Base-by-base conservation (phyloP, 768 basidiomycete species). In the Lepiota venenata region DNA sequence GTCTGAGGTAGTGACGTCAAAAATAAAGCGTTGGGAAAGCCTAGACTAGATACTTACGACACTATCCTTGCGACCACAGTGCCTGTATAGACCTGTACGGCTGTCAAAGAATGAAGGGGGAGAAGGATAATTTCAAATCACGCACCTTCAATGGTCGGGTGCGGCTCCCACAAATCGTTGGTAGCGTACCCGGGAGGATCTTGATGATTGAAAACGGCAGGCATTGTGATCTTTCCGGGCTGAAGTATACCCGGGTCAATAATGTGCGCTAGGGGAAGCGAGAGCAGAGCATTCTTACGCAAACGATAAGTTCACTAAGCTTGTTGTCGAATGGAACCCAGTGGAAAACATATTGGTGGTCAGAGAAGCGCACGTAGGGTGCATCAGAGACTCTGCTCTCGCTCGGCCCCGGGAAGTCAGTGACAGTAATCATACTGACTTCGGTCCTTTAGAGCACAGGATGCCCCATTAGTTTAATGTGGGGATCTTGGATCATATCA, bases 121-220 rank as follows among this genome's bases (percentile, higher is more conserved):
- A 15, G 36, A 43, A 11, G 22, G 15, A n/a, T n/a, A 5, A 21
- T 6, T 14, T 42, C 44, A 53, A 4, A 32, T 22, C 2, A 35
- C 37, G 37, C 38, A 56, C 58, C 56, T 45, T 56, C 25, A 20
- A 54, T 60, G 2, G 57, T 55, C 7, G 64, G 62, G 38, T 65
- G 64, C 12, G 38, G 49, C 16, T 54, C 47, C 64, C 64, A 65
- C 20, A 62, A 18, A 52, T 65, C 64, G 15, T 15, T 51, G 5
- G 62, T 58, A 16, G 52, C 37, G 35, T 61, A 65, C 15, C 64
- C 64, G 9, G 50, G 43, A 3, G 64, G 64, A 42, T 63, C 41
- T 10, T 51, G 20, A 25, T 60, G 57, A 45, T 61, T 65, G 22
- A 64, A 40, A 6, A 61, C 57, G n/a, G 59, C 57, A 2, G 63